Evolutionary conservation across 805 yeast genomes (phyloP), one percentile per base, ranked within the genome.

Genomic region (Yarrowia sp.): DNA sequence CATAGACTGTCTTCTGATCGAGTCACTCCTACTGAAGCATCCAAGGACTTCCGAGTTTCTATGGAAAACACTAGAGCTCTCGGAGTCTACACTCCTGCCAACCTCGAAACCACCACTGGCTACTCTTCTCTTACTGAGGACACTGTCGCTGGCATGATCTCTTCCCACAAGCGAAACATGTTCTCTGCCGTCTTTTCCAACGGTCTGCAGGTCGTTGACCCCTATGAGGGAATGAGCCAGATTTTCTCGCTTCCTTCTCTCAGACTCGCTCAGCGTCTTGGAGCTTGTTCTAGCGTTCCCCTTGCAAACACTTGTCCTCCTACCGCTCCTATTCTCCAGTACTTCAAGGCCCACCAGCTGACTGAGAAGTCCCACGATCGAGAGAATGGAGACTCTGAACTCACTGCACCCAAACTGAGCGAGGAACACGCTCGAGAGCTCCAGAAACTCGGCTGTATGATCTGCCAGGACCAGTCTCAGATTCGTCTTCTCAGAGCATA

Each of bases 271-370:
- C 67, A 63, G 48, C 67, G 67, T 7, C 56, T 63, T 3, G 67
- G 55, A 15, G 46, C 56, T 12, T 63, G 67, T 14, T 41, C 67
- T 3, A 15, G 19, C 16, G 55, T 40, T 11, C 56, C 56, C 9
- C 48, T 63, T 16, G 55, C 67, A 3, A 22, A 63, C 12, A 63
- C 67, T 12, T 63, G 67, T 32, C 67, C 67, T 26, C 67, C 67
- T 8, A 63, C 56, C 12, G 56, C 67, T 16, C 67, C 55, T 11
- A 22, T 63, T 48, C 56, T 63, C 10, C 8, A 38, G 12, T 63
- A 63, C 32, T 49, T 48, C 40, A 63, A 48, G 40, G 9, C 7
- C 36, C 36, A 45, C 38, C 5, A 36, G 38, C 48, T 61, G 4
- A 22, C 38, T 12, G 32, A 22, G 12, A 26, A 38, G 16, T 16